Conservation (phyloP, 1,139 yeast species). For the Suhomyces bolitotheri region DNA sequence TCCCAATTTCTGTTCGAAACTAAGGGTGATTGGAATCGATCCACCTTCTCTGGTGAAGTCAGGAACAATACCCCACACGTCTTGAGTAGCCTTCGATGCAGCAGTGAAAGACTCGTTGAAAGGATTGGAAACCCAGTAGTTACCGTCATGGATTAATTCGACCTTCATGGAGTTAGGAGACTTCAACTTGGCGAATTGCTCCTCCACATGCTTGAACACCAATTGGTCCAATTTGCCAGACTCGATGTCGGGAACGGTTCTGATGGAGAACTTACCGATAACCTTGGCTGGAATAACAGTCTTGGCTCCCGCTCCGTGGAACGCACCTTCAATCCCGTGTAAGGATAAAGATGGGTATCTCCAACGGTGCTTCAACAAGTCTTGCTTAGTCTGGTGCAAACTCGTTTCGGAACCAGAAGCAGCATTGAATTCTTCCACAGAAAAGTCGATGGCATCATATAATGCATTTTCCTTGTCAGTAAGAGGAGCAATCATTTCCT, state of each 20-base stretch:
- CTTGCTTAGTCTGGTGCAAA: conserved; percentile 73
- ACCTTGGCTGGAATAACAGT: conserved; percentile 97
- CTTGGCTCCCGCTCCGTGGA: conserved; percentile 92
- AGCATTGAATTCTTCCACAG: conserved; percentile 77
- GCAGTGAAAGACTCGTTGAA: conserved; percentile 91
- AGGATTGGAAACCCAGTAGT: conserved; percentile 95
- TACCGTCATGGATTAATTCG: conserved; percentile 89
- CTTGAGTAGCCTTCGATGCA: conserved; percentile 90
- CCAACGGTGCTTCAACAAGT: conserved; percentile 96
- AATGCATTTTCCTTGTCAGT: conserved; percentile 75
- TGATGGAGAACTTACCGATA: conserved; percentile 88
- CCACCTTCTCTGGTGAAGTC: conserved; percentile 99
- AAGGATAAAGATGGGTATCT: conserved; percentile 93
- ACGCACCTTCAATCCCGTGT: conserved; percentile 98
- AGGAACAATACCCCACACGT: conserved; percentile 93
- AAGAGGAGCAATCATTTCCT: conserved; percentile 93
- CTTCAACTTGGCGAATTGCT: conserved; percentile 61
- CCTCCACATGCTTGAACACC: conserved; percentile 70
- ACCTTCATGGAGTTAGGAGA: conserved; percentile 75
- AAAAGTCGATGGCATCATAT: conserved; percentile 84
- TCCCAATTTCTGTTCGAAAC: conserved; percentile 83
- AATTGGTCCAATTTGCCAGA: conserved; percentile 73
- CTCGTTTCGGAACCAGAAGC: conserved; percentile 89
- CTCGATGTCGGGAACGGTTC: conserved; percentile 95
- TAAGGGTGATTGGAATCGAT: conserved; percentile 91